These are phyloP conservation scores for Trichosanthes cucumerina DNA, from an alignment of 306 rosid genomes.

Conservation along the genomic window DNA sequence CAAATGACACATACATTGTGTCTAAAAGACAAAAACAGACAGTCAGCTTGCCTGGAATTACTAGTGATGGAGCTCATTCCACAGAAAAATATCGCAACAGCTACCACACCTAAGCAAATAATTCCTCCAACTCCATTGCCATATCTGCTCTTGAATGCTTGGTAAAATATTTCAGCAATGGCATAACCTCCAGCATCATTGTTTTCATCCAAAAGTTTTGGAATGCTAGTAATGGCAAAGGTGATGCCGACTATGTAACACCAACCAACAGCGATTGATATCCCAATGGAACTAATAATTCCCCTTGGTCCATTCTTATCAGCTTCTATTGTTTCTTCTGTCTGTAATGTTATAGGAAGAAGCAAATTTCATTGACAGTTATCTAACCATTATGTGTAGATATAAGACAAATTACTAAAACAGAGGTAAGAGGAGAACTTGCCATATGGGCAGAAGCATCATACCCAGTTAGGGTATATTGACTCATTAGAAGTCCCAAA, in stretches of 20 bases:
- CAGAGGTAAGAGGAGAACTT: conserved; percentile 13
- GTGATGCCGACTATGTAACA: conserved; percentile 85
- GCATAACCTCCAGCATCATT: conserved; percentile 95
- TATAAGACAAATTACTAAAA: neutral
- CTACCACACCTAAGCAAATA: conserved; percentile 74
- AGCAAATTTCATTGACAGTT: conserved; percentile 11
- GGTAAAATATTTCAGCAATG: conserved; percentile 86
- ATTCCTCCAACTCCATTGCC: conserved; percentile 93
- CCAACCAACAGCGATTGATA: conserved; percentile 84
- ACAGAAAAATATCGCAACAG: conserved; percentile 85
- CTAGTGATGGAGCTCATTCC: conserved; percentile 97
- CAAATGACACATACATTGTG: neutral
- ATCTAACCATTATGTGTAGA: conserved; percentile 2
- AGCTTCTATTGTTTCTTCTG: conserved; percentile 91
- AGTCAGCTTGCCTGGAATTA: conserved; percentile 67
- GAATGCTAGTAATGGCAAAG: conserved; percentile 67
- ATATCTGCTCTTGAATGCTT: conserved; percentile 73
- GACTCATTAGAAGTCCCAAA: conserved; percentile 88
- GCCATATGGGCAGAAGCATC: conserved; percentile 99
- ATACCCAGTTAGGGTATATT: conserved; percentile 77
- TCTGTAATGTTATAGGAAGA: conserved; percentile 35
- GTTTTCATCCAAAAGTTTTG: conserved; percentile 54
- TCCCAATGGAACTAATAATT: conserved; percentile 84
- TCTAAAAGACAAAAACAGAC: neutral
- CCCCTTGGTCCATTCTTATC: conserved; percentile 92